Conservation (phyloP, 768 basidiomycete genomes). For the Suillus occidentalis region DNA sequence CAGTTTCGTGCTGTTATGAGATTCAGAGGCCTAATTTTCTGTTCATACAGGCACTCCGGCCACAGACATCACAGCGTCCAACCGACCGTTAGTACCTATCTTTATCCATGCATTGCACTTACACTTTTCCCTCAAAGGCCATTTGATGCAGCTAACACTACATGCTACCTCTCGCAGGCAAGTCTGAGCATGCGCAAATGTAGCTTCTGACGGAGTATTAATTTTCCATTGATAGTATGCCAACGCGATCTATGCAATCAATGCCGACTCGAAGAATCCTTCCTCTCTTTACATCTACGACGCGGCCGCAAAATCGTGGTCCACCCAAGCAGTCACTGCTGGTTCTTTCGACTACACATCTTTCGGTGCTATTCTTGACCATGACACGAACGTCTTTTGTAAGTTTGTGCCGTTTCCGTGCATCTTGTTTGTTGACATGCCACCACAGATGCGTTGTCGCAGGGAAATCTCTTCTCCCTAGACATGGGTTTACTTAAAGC, state of each 20-base stretch:
- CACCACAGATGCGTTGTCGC: conserved; percentile 63
- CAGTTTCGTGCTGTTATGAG: conserved; percentile 13
- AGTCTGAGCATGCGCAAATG: conserved; percentile 11
- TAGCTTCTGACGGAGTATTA: neutral
- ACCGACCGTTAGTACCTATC: conserved; percentile 60
- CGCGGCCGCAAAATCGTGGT: conserved; percentile 71
- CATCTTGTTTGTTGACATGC: neutral
- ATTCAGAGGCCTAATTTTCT: conserved; percentile 4
- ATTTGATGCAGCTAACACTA: conserved; percentile 61
- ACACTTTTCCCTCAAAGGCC: conserved; percentile 40
- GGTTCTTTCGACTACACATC: conserved; percentile 61
- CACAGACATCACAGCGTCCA: conserved; percentile 68
- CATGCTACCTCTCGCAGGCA: conserved; percentile 75
- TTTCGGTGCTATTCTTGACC: conserved; percentile 80
- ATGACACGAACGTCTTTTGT: conserved; percentile 94
- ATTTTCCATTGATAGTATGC: conserved; percentile 51
- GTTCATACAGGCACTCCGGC: conserved; percentile 35
- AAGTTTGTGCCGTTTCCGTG: conserved; percentile 19
- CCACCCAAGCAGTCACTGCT: conserved; percentile 60
- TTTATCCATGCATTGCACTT: conserved; percentile 5
- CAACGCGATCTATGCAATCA: conserved; percentile 85
- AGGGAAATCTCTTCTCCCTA: conserved; percentile 63
- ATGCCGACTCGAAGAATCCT: conserved; percentile 70
- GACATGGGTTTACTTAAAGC: conserved; percentile 66
- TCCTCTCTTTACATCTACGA: conserved; percentile 81